Percentiles rank a stretch among this genome's conserved stretches.
These are phyloP conservation scores for Stylosanthes scabra DNA, from an alignment of 331 rosid genomes.

Conservation along the genomic window DNA sequence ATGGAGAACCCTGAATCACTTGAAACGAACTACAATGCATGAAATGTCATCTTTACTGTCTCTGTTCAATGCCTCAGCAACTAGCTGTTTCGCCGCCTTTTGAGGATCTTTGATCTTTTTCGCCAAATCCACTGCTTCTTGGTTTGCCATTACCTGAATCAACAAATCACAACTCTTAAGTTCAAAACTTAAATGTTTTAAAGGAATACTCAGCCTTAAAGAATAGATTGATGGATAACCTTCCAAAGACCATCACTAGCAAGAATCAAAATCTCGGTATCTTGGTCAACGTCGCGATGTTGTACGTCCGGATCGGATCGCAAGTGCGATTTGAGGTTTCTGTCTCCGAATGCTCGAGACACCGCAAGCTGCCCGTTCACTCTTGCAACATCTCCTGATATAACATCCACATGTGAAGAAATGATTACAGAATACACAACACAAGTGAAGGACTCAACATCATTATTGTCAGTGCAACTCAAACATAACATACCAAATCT, in stretches of 20 bases:
- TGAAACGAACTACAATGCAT: conserved; percentile 83
- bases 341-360: conserved; percentile 90
- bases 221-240: conserved; percentile 49
- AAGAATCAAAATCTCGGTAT: conserved; percentile 72
- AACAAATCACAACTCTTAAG: not conserved
- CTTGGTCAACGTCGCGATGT: conserved; percentile 40
- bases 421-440: conserved; percentile 29
- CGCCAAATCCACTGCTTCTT: conserved; percentile 81
- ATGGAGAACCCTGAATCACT: conserved; percentile 40
- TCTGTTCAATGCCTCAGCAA: conserved; percentile 65
- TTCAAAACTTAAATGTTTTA: not conserved
- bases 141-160: conserved; percentile 78
- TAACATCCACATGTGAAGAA: conserved; percentile 19
- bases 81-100: conserved; percentile 69
- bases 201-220: conserved; percentile 7
- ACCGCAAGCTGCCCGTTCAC: conserved; percentile 94
- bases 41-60: conserved; percentile 90
- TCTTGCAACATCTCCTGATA: conserved; percentile 79
- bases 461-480: conserved; percentile 4
- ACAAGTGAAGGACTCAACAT: conserved; percentile 1
- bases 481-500: conserved; percentile 31
- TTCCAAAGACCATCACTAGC: conserved; percentile 92
- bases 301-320: conserved; percentile 77
- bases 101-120: conserved; percentile 66
- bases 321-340: conserved; percentile 73